Percentiles rank a stretch among this genome's conserved stretches.
phyloP scores from a whole-genome alignment of 1,284 basidiomycete species.

The Malassezia yamatoensis region DNA sequence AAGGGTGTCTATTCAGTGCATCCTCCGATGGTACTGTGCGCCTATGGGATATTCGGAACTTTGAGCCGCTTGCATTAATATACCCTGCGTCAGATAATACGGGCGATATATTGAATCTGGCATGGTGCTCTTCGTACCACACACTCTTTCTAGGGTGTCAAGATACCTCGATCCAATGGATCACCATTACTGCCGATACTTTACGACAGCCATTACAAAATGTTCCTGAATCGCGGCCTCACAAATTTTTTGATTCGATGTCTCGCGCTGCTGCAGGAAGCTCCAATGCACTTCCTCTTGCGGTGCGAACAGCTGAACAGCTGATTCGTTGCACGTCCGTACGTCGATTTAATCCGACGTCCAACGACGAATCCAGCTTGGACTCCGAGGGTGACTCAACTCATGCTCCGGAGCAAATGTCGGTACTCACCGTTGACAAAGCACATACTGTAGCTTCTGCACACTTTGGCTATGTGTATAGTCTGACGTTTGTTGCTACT shows the following conservation, averaged over 20 bases:
- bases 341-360: neutral
- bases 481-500: conserved; percentile 52
- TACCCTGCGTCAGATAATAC: conserved; percentile 74
- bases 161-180: conserved; percentile 56
- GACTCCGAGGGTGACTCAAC: neutral
- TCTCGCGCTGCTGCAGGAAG: conserved; percentile 63
- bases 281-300: conserved; percentile 11
- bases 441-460: conserved; percentile 56
- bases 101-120: conserved; percentile 77
- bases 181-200: neutral
- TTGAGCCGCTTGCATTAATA: conserved; percentile 65
- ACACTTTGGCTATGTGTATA: conserved; percentile 89
- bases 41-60: conserved; percentile 72
- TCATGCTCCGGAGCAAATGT: conserved; percentile 5
- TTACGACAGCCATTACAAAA: neutral
- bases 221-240: conserved; percentile 21
- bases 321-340: conserved; percentile 3
- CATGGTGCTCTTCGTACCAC: conserved; percentile 63
- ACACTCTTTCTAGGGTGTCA: conserved; percentile 77
- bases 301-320: neutral
- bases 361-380: neutral
- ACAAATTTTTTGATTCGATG: conserved; percentile 49
- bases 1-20: conserved; percentile 32
- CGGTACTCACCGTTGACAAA: conserved; percentile 2
- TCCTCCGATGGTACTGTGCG: conserved; percentile 49